These are phyloP conservation scores for Cyclotella cryptica DNA, from an alignment of 108 stramenopile genomes.

Conservation along the genomic window DNA sequence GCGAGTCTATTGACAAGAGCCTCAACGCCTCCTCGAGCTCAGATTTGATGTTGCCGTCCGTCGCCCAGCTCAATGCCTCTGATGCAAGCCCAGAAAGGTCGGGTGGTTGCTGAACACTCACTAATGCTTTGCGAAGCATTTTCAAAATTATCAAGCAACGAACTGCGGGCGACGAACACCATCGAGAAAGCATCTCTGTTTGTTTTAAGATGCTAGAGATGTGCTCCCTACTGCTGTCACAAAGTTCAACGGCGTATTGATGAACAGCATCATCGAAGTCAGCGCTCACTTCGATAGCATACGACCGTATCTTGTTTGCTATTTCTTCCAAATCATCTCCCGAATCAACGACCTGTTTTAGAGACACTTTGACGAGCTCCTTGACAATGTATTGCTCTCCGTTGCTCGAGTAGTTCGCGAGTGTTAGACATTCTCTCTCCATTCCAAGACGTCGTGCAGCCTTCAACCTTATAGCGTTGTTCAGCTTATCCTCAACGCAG, in stretches of 20 bases:
- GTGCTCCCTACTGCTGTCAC: constrained; percentile 63
- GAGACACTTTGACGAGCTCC: constrained; percentile 61
- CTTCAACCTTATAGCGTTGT: constrained; percentile 63
- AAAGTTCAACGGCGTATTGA: constrained; percentile 60
- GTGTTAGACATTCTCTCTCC: constrained; percentile 23
- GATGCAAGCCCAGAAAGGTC: constrained; percentile 66
- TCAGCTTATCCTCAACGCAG: constrained; percentile 71
- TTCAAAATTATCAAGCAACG: constrained; percentile 72
- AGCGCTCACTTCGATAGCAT: constrained; percentile 54
- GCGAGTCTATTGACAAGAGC: constrained; percentile 70
- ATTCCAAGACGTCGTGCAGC: constrained; percentile 69
- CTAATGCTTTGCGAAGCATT: constrained; percentile 72
- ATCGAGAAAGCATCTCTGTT: constrained; percentile 53
- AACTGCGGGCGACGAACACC: constrained; percentile 56
- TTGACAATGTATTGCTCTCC: constrained; percentile 68
- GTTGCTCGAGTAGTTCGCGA: constrained; percentile 55
- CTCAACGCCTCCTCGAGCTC: constrained; percentile 84
- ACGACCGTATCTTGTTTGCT: constrained; percentile 51
- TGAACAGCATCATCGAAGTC: constrained; percentile 68
- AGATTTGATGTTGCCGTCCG: constrained; percentile 66
- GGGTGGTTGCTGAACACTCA: constrained; percentile 66
- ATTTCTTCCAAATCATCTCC: constrained; percentile 25
- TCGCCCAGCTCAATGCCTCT: constrained; percentile 74
- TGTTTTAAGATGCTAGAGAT: constrained; percentile 29
- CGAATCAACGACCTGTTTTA: constrained; percentile 21